Evolutionary conservation across 306 rosid species (phyloP), one percentile per base, ranked within the genome.

Genomic region (Cicer bijugum): DNA sequence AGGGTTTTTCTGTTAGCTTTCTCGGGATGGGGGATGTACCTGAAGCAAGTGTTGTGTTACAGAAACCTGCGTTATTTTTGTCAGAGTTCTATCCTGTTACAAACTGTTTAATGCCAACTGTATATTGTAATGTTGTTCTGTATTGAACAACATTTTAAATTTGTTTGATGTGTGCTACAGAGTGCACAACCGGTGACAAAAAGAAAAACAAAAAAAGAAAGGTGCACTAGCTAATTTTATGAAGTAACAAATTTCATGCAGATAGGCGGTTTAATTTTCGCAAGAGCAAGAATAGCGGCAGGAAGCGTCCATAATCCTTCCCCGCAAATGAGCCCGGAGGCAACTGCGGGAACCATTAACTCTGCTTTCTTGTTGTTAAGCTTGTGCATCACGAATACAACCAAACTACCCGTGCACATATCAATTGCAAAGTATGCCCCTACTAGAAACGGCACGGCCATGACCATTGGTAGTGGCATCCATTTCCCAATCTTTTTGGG

Each of bases 221-320:
- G 53, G 56, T 69, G 17, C 16, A 12, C 66, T 70, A 38, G 38
- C 78, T 55, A 71, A 72, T 38, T 70, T 82, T 89, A 88, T 20
- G 92, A 87, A 10, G 75, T 51, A 61, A 88, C 80, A 75, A 94
- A 91, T 77, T 91, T 89, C 98, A 94, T 94, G 88, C 98, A 94
- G 20, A 94, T 88, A 0, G 98, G 98, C 48, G 97, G 92, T 11
- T 88, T 80, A 33, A 94, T 48, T 84, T 84, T 91, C 56, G 95
- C 90, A 51, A 91, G 88, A 73, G 98, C 98, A 71, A 94, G 96
- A 81, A 94, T 71, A 0, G 98, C 84, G 33, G 98, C 92, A 0
- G 98, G 98, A 51, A 94, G 91, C 66, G 89, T 91, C 95, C 98
- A 94, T 33, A 94, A 57, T 71, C 98, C 98, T 84, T 94, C 97